These are phyloP conservation scores for Nematocida displodere DNA, from an alignment of 371 early-diverging fungal genomes.

Conservation along the genomic window DNA sequence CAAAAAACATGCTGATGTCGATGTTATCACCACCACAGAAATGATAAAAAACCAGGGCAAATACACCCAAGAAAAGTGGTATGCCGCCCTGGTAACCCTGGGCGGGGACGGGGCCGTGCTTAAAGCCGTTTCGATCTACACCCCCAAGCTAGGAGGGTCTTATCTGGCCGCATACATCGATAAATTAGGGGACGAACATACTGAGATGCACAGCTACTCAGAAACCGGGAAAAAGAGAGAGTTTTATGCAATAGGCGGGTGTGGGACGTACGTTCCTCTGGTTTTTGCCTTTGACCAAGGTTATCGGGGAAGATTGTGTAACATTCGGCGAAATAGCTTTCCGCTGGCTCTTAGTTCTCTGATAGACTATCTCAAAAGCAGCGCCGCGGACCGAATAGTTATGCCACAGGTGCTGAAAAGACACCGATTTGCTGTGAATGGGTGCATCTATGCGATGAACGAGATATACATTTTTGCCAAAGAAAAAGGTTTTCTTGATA, in stretches of 20 bases:
- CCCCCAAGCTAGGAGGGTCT: background rate
- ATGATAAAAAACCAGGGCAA: slow-evolving; percentile 3
- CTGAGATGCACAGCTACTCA: background rate
- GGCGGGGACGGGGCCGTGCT: slow-evolving; percentile 61
- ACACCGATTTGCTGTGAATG: slow-evolving; percentile 22
- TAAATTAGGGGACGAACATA: background rate
- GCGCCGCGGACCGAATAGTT: background rate
- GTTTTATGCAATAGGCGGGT: background rate
- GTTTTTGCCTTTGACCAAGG: slow-evolving; percentile 52
- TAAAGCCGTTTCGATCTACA: slow-evolving; percentile 19
- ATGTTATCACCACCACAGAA: background rate
- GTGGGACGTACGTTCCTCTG: slow-evolving; percentile 24
- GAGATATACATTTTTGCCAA: slow-evolving; percentile 51
- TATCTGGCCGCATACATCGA: slow-evolving; percentile 3
- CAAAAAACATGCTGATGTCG: background rate
- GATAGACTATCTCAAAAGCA: background rate
- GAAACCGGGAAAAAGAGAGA: background rate
- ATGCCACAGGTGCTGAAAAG: background rate
- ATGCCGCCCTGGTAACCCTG: slow-evolving; percentile 36
- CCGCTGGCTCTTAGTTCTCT: background rate
- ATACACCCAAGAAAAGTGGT: background rate
- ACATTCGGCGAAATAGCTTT: slow-evolving; percentile 27
- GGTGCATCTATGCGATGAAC: slow-evolving; percentile 41
- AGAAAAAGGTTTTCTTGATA: slow-evolving; percentile 32
- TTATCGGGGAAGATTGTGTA: slow-evolving; percentile 48